Evolutionary conservation across 495 filamentous ascomycete genomes (phyloP).

Genomic region (Neurospora sp.): DNA sequence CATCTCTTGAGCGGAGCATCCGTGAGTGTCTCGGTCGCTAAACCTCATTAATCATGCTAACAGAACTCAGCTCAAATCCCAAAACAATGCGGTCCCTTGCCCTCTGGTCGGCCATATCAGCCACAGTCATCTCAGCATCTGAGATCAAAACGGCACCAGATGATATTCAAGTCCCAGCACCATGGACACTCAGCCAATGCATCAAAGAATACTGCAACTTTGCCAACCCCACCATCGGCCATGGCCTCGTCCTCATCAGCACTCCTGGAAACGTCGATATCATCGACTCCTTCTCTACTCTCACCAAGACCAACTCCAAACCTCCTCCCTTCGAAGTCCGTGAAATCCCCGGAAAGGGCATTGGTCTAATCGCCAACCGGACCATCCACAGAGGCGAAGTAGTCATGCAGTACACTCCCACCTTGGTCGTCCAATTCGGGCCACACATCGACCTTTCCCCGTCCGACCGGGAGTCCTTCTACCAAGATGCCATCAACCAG

Average conservation of each 20-base stretch:
- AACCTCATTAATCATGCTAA: background rate
- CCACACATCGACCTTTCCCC: constrained; percentile 19
- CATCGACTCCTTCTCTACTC: constrained; percentile 8
- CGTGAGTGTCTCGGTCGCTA: background rate
- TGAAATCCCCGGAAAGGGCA: constrained; percentile 28
- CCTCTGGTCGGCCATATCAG: background rate
- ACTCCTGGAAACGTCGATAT: constrained; percentile 17
- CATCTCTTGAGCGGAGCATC: background rate
- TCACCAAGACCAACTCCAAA: background rate
- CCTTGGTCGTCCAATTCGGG: constrained; percentile 20
- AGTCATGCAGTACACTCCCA: constrained; percentile 24
- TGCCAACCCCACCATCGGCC: constrained; percentile 14
- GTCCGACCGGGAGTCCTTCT: constrained; percentile 14
- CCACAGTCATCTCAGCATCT: background rate
- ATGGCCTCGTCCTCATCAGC: constrained; percentile 26
- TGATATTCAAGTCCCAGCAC: background rate
- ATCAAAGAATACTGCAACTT: constrained; percentile 28
- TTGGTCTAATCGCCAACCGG: constrained; percentile 29
- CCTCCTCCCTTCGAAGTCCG: constrained; percentile 17
- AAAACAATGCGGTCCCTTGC: background rate
- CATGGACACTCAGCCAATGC: constrained; percentile 29
- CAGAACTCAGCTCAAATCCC: background rate
- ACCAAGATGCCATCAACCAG: constrained; percentile 18
- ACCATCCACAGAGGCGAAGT: constrained; percentile 29
- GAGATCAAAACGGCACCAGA: background rate